Conservation (phyloP, 345 rosid species). For the Bruguiera gymnorhiza region DNA sequence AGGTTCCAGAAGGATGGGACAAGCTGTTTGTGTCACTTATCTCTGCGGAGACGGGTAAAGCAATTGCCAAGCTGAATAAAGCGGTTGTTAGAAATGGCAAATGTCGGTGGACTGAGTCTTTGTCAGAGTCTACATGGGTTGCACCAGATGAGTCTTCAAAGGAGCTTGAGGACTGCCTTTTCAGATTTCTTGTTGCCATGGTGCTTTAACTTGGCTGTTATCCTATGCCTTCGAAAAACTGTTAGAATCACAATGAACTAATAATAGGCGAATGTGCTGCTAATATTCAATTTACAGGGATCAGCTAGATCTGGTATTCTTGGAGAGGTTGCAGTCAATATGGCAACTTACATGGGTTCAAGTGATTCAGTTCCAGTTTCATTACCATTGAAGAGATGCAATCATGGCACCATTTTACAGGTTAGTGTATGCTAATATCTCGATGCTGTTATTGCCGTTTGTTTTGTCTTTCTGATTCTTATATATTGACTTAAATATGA, state of each 20-base stretch:
- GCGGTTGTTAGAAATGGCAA: constrained; percentile 39
- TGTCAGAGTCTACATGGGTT: constrained; percentile 43
- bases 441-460: background rate
- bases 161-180: constrained; percentile 33
- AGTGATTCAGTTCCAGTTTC: constrained; percentile 36
- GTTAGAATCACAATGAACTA: no score
- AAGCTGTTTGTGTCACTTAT: constrained; percentile 42
- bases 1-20: constrained; percentile 79
- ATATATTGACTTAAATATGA: background rate
- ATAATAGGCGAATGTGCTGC: background rate
- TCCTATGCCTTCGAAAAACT: background rate
- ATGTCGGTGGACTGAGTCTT: constrained; percentile 52
- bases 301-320: constrained; percentile 51
- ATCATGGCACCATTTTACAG: constrained; percentile 46
- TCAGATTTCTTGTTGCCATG: constrained; percentile 47
- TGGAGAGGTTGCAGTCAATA: constrained; percentile 47
- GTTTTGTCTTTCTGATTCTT: background rate
- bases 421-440: constrained; percentile 27
- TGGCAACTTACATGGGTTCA: constrained; percentile 41
- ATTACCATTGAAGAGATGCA: constrained; percentile 50
- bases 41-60: constrained; percentile 49
- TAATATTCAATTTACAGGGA: constrained; percentile 35
- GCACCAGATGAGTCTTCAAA: constrained; percentile 29
- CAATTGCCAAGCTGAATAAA: constrained; percentile 43
- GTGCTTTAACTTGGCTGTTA: constrained; percentile 13